phyloP scores from a whole-genome alignment of 2,329 filamentous ascomycete species.

The Colletotrichum chlorophyti region DNA sequence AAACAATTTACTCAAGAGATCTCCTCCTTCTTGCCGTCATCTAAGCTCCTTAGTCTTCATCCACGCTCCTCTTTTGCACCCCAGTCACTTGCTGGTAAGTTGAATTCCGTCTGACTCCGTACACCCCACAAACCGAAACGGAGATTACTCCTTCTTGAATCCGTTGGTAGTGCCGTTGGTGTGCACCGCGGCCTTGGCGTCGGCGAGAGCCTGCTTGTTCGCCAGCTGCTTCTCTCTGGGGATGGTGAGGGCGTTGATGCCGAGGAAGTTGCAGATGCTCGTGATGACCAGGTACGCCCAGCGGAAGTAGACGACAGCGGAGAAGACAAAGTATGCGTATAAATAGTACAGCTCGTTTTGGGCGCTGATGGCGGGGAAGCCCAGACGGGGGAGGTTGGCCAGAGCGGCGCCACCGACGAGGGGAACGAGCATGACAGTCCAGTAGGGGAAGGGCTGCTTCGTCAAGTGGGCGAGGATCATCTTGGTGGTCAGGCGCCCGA shows the following conservation, averaged over 20 bases:
- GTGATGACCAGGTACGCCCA: slow-evolving; percentile 93
- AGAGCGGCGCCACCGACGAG: slow-evolving; percentile 85
- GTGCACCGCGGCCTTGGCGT: slow-evolving; percentile 36
- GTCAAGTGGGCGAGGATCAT: slow-evolving; percentile 97
- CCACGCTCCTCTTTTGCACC: not conserved
- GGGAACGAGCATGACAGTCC: slow-evolving; percentile 89
- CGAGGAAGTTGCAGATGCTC: slow-evolving; percentile 89
- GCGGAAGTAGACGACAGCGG: slow-evolving; percentile 84
- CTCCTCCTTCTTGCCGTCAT: not conserved
- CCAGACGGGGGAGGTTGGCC: slow-evolving; percentile 81
- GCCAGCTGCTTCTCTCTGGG: slow-evolving; percentile 65
- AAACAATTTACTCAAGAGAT: not conserved
- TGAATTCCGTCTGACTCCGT: too few species aligned
- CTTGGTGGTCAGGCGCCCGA: slow-evolving; percentile 97
- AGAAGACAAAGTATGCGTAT: slow-evolving; percentile 82
- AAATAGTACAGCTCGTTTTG: slow-evolving; percentile 80
- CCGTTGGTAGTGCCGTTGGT: slow-evolving; percentile 36
- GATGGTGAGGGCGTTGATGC: slow-evolving; percentile 95
- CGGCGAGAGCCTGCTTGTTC: slow-evolving; percentile 53
- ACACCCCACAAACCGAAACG: too few species aligned
- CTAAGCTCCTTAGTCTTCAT: not conserved
- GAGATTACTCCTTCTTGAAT: slow-evolving; percentile 34
- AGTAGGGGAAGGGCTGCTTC: slow-evolving; percentile 92
- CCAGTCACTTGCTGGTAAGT: not conserved
- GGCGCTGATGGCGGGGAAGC: slow-evolving; percentile 70